Base-by-base conservation (phyloP, 805 yeast species). In the Candida insectalens region DNA sequence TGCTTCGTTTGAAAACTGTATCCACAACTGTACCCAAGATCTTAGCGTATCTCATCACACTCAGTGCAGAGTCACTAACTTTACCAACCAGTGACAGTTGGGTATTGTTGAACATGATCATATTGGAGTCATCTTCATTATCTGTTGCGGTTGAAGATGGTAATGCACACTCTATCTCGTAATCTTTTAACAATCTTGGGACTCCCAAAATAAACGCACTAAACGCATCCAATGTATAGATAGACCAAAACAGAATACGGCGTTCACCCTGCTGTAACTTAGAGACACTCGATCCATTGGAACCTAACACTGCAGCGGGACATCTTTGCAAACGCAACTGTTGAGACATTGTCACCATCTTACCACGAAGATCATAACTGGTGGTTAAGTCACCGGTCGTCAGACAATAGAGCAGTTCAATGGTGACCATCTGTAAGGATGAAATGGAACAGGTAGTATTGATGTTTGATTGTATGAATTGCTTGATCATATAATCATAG, bases 261-360 rank as follows among this genome's bases (percentile, higher is more conserved):
- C 95, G 67, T 49, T 83, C 84, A 41, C 88, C 87, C 55, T 81
- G 92, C 60, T 80, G 88, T 39, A 74, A 65, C 42, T 68, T 71
- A 17, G 77, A 69, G 29, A 81, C 71, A 22, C 71, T 70, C 2
- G 80, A 67, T 1, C 89, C 89, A 37, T 65, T 66, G n/a, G 67
- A 66, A 3, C 75, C 72, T 32, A 80, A 59, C 4, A 83, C 87
- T 0, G 89, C 89, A 4, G 88, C 76, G 7, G 94, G 95, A 54
- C 94, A 81, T 44, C 94, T 66, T 51, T 85, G 94, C 29, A 87
- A 62, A 45, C 96, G 71, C 34, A 87, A 60, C 45, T 85, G 92
- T 46, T 83, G 94, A 4, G 88, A 78, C 88, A 83, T 81, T 19
- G 85, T 77, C 9, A 80, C 73, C 6, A 80, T 77, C 44, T 76